phyloP scores from a whole-genome alignment of 2,329 filamentous ascomycete species.

The Pseudogymnoascus verrucosus region DNA sequence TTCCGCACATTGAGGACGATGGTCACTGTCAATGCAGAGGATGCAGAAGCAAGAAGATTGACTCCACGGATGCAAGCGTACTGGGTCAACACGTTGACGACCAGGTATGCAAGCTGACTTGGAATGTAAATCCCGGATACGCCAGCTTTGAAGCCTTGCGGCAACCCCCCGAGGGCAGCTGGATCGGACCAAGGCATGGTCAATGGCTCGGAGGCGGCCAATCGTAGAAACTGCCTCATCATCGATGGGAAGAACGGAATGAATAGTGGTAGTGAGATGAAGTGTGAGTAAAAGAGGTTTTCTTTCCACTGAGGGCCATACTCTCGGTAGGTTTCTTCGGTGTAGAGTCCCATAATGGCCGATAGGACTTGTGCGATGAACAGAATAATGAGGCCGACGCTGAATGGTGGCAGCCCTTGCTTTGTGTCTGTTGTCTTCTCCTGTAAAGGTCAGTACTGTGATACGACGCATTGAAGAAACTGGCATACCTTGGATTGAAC shows the following conservation, averaged over 20 bases:
- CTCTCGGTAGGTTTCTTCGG: slow-evolving; percentile 77
- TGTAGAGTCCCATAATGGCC: slow-evolving; percentile 91
- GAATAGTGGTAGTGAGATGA: slow-evolving; percentile 70
- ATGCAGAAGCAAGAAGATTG: slow-evolving; percentile 81
- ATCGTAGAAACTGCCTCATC: slow-evolving; percentile 51
- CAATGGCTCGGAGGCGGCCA: slow-evolving; percentile 57
- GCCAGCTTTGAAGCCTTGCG: slow-evolving; percentile 32
- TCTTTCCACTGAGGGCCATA: slow-evolving; percentile 92
- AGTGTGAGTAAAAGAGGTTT: slow-evolving; percentile 87
- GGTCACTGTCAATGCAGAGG: slow-evolving; percentile 88
- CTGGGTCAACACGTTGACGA: slow-evolving; percentile 78
- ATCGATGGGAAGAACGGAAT: slow-evolving; percentile 62
- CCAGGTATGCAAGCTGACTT: slow-evolving; percentile 62
- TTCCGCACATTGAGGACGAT: slow-evolving; percentile 96
- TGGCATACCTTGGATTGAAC: slow-evolving; percentile 65
- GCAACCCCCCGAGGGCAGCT: slow-evolving; percentile 23
- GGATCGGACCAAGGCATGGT: slow-evolving; percentile 31
- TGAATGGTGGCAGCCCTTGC: slow-evolving; percentile 40
- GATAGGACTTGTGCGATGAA: slow-evolving; percentile 84
- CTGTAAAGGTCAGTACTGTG: not conserved
- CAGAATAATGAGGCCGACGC: slow-evolving; percentile 70
- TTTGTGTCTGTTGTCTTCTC: slow-evolving; percentile 14
- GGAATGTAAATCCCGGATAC: slow-evolving; percentile 43
- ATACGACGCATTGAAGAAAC: slow-evolving; percentile 6
- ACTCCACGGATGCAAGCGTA: slow-evolving; percentile 93